Percentiles rank a stretch among this genome's conserved stretches.
phyloP scores from a whole-genome alignment of 2,329 filamentous ascomycete genomes.

The Pezicula radicicola region DNA sequence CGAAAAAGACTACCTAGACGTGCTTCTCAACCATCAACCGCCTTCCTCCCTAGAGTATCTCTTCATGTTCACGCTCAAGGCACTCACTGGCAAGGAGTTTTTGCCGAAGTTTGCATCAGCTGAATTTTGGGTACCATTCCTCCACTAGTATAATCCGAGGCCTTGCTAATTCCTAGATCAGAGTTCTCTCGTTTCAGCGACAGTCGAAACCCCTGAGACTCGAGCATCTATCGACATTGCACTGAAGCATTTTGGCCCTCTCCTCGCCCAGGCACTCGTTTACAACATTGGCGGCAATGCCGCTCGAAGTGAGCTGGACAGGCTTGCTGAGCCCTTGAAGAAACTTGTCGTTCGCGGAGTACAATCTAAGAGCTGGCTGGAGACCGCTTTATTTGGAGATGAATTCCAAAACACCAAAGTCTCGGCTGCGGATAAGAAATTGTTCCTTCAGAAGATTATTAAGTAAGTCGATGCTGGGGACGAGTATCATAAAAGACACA shows the following conservation, averaged over 20 bases:
- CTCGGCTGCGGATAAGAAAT: constrained; percentile 52
- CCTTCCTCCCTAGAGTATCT: constrained; percentile 58
- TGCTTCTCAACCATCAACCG: constrained; percentile 57
- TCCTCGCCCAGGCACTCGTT: constrained; percentile 56
- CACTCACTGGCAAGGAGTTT: constrained; percentile 68
- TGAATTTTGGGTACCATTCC: constrained; percentile 66
- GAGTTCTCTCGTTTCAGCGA: constrained; percentile 49
- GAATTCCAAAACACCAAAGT: constrained; percentile 56
- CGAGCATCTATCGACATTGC: constrained; percentile 45
- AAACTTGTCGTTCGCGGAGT: constrained; percentile 58
- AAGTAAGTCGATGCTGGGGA: constrained; percentile 40
- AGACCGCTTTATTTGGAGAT: constrained; percentile 50
- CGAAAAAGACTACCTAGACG: constrained; percentile 50
- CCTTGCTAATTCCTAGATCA: constrained; percentile 6
- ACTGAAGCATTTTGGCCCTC: constrained; percentile 57
- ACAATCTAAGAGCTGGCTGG: constrained; percentile 59
- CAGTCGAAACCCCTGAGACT: constrained; percentile 34
- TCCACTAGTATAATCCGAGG: neutral
- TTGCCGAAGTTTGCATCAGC: constrained; percentile 72
- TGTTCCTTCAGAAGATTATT: constrained; percentile 65
- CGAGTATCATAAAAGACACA: constrained; percentile 1
- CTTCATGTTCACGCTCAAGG: constrained; percentile 69
- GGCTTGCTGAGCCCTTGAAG: constrained; percentile 67
- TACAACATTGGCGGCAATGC: constrained; percentile 67
- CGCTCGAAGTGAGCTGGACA: constrained; percentile 69